Conservation (phyloP, 345 rosid species). For the Salix udensis region DNA sequence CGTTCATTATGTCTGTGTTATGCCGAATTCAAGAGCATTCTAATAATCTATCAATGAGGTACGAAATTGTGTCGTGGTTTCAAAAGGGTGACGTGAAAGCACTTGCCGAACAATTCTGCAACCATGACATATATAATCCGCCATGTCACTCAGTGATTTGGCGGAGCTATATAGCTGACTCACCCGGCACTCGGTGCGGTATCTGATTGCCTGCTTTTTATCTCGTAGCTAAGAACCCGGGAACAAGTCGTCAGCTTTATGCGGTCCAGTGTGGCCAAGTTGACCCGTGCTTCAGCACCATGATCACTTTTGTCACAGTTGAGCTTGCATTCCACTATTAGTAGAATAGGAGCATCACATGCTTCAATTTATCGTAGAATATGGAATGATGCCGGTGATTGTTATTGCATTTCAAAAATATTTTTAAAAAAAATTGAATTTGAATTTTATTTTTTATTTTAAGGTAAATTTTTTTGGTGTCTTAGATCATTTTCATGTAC, state of each 20-base stretch:
- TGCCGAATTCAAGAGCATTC: not conserved
- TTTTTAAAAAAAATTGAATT: no score
- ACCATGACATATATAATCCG: not conserved
- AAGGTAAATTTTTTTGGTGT: no score
- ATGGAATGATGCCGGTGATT: conserved; percentile 11
- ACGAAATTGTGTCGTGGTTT: not conserved
- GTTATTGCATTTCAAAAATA: no score
- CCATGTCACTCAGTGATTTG: conserved; percentile 29
- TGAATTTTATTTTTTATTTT: no score
- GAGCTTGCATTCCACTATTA: conserved; percentile 55
- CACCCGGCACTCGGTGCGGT: conserved; percentile 26
- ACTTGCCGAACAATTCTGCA: conserved; percentile 8
- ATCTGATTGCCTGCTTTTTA: conserved; percentile 16
- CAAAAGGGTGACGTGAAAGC: conserved; percentile 7
- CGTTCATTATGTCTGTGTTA: not conserved
- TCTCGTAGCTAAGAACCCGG: not conserved
- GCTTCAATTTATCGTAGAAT: conserved; percentile 28
- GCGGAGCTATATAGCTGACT: conserved; percentile 33
- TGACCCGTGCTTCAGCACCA: conserved; percentile 28
- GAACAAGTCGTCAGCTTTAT: conserved; percentile 19
- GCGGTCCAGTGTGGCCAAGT: conserved; percentile 40
- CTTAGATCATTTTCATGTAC: no score
- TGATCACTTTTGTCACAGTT: conserved; percentile 35
- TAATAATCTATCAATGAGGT: not conserved
- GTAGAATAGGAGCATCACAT: conserved; percentile 34